Conservation (phyloP, 306 rosid genomes). For the Castanea crenata region DNA sequence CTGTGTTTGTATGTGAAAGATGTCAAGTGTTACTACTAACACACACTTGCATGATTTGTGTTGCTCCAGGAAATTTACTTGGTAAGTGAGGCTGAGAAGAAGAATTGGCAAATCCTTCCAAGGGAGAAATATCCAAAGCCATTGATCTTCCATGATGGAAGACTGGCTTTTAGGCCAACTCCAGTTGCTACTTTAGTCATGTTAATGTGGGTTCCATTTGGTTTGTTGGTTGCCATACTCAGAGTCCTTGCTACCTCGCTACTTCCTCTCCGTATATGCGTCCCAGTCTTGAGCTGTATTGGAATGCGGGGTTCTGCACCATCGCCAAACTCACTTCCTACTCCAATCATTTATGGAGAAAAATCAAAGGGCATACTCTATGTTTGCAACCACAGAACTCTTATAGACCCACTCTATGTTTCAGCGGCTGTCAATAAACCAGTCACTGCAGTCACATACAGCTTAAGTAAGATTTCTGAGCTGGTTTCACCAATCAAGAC, state of each 20-base stretch:
- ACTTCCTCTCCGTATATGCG: neutral
- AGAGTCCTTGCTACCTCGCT: neutral
- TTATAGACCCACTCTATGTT: neutral
- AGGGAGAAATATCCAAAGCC: neutral
- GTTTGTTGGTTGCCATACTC: neutral
- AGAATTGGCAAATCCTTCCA: neutral
- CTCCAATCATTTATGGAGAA: neutral
- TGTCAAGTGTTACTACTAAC: neutral
- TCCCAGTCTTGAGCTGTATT: neutral
- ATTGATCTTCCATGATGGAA: neutral
- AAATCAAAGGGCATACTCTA: neutral
- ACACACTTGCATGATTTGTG: neutral
- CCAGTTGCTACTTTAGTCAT: neutral
- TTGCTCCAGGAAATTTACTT: constrained; percentile 1
- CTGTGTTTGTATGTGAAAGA: neutral
- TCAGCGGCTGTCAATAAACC: neutral
- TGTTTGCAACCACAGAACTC: constrained; percentile 4
- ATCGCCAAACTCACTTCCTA: neutral
- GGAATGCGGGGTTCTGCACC: neutral
- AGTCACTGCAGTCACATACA: neutral
- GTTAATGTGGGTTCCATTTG: neutral
- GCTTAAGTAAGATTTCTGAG: neutral
- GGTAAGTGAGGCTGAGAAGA: neutral
- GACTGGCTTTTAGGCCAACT: neutral
- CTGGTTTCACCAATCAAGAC: neutral